These are phyloP conservation scores for Nicotiana undulata DNA, from an alignment of 257 asterid species.

Conservation along the genomic window DNA sequence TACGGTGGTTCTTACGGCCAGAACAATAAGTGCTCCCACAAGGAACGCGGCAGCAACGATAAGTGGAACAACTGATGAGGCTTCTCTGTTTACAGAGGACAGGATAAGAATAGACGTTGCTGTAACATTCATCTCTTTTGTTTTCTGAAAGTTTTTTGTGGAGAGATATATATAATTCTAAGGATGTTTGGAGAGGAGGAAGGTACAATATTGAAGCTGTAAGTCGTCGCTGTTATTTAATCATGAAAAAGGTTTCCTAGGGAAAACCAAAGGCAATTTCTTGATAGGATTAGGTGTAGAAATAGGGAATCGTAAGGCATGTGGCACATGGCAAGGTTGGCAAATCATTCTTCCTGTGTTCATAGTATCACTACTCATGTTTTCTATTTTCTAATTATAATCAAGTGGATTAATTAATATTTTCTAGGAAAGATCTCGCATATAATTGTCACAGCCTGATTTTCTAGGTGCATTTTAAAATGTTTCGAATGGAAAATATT, in stretches of 20 bases:
- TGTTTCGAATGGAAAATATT: too few species aligned
- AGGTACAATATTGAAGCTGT: constrained; percentile 7
- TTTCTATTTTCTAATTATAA: neutral
- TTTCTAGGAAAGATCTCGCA: too few species aligned
- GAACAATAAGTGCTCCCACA: constrained; percentile 23
- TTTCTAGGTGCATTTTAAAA: too few species aligned
- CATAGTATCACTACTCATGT: neutral
- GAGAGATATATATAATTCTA: neutral
- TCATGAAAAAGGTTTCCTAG: neutral
- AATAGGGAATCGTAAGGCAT: constrained; percentile 32
- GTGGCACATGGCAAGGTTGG: constrained; percentile 85
- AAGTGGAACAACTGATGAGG: neutral
- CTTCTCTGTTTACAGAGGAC: too few species aligned
- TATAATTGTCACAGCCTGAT: too few species aligned
- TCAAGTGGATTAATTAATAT: too few species aligned
- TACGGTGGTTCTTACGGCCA: constrained; percentile 51
- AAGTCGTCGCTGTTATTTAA: neutral
- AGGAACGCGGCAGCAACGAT: constrained; percentile 8
- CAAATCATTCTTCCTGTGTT: constrained; percentile 8
- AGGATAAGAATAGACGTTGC: constrained; percentile 1
- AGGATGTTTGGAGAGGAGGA: neutral
- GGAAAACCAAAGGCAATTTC: neutral
- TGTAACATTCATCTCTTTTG: neutral
- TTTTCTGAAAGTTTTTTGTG: neutral
- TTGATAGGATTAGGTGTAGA: neutral